Conservation (phyloP, 2,329 filamentous ascomycete genomes). For the Fusarium nelsonii region DNA sequence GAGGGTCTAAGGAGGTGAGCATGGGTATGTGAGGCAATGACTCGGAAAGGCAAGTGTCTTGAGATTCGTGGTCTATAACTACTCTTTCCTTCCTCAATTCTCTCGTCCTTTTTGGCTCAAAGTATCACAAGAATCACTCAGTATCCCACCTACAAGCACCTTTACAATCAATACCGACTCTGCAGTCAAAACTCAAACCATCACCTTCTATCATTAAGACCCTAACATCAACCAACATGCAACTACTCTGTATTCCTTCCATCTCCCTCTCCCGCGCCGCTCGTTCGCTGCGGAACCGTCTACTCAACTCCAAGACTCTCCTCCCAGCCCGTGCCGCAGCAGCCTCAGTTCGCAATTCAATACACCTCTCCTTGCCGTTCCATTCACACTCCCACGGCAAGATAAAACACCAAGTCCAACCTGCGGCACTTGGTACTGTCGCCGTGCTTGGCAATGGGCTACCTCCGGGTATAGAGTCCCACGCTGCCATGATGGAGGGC, state of each 20-base stretch:
- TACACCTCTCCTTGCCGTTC: slow-evolving; percentile 39
- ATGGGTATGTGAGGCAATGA: slow-evolving; percentile 6
- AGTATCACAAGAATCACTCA: background rate
- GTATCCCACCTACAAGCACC: background rate
- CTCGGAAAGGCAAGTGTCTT: slow-evolving; percentile 1
- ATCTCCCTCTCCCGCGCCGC: slow-evolving; percentile 34
- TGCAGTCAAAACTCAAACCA: background rate
- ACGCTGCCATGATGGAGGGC: slow-evolving; percentile 33
- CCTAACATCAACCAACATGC: slow-evolving; percentile 31
- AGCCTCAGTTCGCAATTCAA: slow-evolving; percentile 44
- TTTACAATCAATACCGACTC: background rate
- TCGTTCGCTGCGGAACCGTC: slow-evolving; percentile 41
- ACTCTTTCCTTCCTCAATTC: background rate
- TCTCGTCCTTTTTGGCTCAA: background rate
- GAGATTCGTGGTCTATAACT: slow-evolving; percentile 22
- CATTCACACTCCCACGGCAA: slow-evolving; percentile 37
- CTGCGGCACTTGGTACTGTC: slow-evolving; percentile 45
- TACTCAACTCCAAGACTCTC: slow-evolving; percentile 39
- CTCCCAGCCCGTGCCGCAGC: slow-evolving; percentile 40
- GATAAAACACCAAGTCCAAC: slow-evolving; percentile 38
- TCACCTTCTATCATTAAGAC: background rate
- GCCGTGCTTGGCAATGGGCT: slow-evolving; percentile 41
- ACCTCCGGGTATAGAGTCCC: slow-evolving; percentile 17
- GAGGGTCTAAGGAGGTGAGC: background rate
- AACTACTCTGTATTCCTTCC: slow-evolving; percentile 43